These are phyloP conservation scores for Hemisphaericaspora lyxosophila DNA, from an alignment of 1,139 yeast species.

Conservation along the genomic window DNA sequence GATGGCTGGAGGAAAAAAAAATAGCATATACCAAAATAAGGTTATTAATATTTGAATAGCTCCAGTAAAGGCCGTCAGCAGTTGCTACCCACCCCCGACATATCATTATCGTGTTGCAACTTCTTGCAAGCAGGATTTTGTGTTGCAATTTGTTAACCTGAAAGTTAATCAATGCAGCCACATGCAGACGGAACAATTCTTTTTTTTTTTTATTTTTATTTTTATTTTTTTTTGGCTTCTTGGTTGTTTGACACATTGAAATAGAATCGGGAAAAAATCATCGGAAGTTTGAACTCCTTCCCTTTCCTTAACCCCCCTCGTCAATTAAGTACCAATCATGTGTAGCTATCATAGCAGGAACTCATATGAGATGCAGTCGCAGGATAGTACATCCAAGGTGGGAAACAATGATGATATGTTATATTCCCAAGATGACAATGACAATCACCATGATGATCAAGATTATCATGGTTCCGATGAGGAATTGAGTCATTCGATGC, in stretches of 20 bases:
- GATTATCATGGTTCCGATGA: slow-evolving; percentile 32
- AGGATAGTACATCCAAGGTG: slow-evolving; percentile 1
- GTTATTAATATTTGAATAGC: no score
- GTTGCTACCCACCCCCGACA: no score
- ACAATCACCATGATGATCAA: slow-evolving; percentile 18
- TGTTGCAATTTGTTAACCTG: no score
- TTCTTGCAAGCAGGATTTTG: no score
- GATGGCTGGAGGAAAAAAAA: no score
- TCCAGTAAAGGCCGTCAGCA: no score
- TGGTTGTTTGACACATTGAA: not conserved
- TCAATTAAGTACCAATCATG: not conserved
- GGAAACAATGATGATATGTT: slow-evolving; percentile 6
- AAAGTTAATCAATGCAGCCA: no score
- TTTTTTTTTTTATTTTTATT: no score
- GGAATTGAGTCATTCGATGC: slow-evolving; percentile 29
- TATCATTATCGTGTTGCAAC: no score
- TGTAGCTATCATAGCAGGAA: not conserved
- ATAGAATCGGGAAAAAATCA: not conserved
- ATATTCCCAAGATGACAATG: slow-evolving; percentile 30
- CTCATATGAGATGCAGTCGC: not conserved
- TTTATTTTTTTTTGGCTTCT: no score
- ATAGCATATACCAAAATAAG: no score
- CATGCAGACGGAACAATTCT: no score
- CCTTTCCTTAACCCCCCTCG: not conserved
- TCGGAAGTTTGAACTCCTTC: not conserved